Evolutionary conservation across 352 stramenopile genomes (phyloP).

Genomic region (Achlya hypogyna): DNA sequence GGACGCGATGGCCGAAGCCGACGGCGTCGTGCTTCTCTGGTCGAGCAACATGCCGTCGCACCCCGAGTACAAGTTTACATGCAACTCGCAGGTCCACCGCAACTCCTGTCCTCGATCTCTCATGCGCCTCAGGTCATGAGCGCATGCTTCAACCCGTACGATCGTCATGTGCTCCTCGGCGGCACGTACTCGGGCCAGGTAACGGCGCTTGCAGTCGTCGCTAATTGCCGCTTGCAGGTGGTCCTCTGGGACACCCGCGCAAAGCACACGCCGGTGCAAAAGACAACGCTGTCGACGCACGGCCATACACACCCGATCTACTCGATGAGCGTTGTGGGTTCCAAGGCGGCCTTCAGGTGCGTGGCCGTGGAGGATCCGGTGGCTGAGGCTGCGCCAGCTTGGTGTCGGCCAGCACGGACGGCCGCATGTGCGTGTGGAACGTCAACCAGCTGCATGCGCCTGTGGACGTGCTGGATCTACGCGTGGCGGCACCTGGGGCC

Average conservation of each 20-base stretch:
- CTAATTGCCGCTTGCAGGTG: slow-evolving; percentile 24
- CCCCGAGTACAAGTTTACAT: slow-evolving; percentile 81
- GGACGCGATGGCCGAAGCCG: slow-evolving; percentile 66
- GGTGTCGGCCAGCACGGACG: slow-evolving; percentile 79
- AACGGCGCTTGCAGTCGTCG: neutral
- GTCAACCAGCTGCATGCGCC: slow-evolving; percentile 77
- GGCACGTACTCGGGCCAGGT: slow-evolving; percentile 76
- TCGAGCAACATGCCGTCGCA: slow-evolving; percentile 70
- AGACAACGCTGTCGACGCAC: slow-evolving; percentile 67
- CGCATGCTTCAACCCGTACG: slow-evolving; percentile 81
- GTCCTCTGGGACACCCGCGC: slow-evolving; percentile 82
- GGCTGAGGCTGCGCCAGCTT: slow-evolving; percentile 41
- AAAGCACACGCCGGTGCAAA: slow-evolving; percentile 71
- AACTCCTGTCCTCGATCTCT: neutral
- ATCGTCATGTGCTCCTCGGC: slow-evolving; percentile 76
- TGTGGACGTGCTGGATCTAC: slow-evolving; percentile 73
- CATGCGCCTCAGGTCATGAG: slow-evolving; percentile 38
- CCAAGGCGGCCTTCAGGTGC: slow-evolving; percentile 74
- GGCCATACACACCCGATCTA: slow-evolving; percentile 86
- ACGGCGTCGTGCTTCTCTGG: slow-evolving; percentile 78
- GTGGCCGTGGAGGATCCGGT: neutral
- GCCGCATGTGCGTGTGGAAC: slow-evolving; percentile 78
- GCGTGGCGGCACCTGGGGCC: slow-evolving; percentile 36
- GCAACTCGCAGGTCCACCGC: slow-evolving; percentile 44
- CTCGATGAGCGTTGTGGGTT: slow-evolving; percentile 70